Percentiles rank a stretch among this genome's conserved stretches.
Conservation (phyloP, 2,329 filamentous ascomycete genomes). For the Neonectria punicea region DNA sequence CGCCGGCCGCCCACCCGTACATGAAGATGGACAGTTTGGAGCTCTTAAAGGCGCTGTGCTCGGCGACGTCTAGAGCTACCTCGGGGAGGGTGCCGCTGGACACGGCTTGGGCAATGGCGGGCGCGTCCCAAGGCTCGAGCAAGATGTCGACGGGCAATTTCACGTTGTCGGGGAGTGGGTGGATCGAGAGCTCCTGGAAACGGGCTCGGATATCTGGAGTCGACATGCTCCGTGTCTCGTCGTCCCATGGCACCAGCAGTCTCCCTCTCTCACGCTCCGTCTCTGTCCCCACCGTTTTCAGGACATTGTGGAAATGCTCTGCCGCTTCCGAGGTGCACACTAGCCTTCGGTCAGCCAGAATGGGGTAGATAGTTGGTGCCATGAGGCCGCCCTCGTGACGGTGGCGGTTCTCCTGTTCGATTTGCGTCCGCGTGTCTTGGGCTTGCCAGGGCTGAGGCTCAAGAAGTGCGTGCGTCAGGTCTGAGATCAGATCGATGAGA, state of each 20-base stretch:
- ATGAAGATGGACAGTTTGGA: slow-evolving; percentile 53
- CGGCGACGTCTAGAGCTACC: slow-evolving; percentile 49
- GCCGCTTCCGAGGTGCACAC: slow-evolving; percentile 53
- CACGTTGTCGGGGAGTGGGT: slow-evolving; percentile 45
- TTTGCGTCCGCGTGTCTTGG: slow-evolving; percentile 46
- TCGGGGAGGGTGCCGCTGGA: slow-evolving; percentile 43
- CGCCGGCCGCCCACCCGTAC: slow-evolving; percentile 51
- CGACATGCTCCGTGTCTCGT: slow-evolving; percentile 26
- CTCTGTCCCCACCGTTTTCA: slow-evolving; percentile 50
- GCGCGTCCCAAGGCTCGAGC: slow-evolving; percentile 41
- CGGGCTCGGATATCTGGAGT: slow-evolving; percentile 33
- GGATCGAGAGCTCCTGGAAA: slow-evolving; percentile 48
- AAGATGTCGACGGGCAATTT: slow-evolving; percentile 50
- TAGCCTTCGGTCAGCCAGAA: slow-evolving; percentile 46
- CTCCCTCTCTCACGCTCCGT: slow-evolving; percentile 50
- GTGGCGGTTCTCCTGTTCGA: slow-evolving; percentile 47
- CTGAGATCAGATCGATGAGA: slow-evolving; percentile 53
- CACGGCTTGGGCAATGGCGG: slow-evolving; percentile 41
- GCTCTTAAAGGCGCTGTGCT: slow-evolving; percentile 47
- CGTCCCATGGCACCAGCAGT: slow-evolving; percentile 47
- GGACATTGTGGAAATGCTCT: slow-evolving; percentile 51
- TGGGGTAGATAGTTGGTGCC: slow-evolving; percentile 49
- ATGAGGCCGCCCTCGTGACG: slow-evolving; percentile 44
- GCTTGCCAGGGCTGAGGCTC: slow-evolving; percentile 49
- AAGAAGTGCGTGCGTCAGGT: slow-evolving; percentile 51